Percentiles rank a stretch among this genome's conserved stretches.
phyloP scores from a whole-genome alignment of 345 rosid species.

The Theobroma cacao region DNA sequence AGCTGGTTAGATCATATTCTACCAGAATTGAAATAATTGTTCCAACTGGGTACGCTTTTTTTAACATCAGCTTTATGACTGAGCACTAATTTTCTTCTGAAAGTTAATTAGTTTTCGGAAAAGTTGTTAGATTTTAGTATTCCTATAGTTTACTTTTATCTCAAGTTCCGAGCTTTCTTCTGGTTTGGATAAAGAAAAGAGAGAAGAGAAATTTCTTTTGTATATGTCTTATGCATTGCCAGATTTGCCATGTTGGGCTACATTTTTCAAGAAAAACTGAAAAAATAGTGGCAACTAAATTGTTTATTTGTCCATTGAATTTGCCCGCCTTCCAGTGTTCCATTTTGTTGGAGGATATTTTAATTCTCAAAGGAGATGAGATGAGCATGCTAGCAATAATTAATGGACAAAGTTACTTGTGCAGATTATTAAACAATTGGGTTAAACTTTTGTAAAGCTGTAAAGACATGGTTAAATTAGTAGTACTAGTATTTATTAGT shows the following conservation, averaged over 20 bases:
- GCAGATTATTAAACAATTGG: neutral
- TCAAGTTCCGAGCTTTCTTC: neutral
- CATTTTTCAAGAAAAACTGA: neutral
- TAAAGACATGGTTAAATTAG: neutral
- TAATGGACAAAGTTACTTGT: neutral
- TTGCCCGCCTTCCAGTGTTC: neutral
- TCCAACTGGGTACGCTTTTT: neutral
- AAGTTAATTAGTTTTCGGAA: neutral
- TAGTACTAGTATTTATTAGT: too few species aligned
- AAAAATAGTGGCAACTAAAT: too few species aligned
- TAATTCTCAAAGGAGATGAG: neutral
- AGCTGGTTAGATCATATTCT: neutral
- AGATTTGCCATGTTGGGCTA: neutral
- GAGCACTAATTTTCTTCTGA: neutral
- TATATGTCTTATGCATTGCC: neutral
- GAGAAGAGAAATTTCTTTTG: neutral
- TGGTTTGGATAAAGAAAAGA: neutral
- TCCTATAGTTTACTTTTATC: neutral
- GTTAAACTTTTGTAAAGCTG: slow-evolving; percentile 2
- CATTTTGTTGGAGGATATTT: neutral
- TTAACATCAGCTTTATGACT: neutral
- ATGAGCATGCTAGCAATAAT: slow-evolving; percentile 1
- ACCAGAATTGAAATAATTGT: neutral
- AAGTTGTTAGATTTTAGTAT: neutral
- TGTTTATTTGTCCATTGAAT: neutral